Evolutionary conservation across 164 flowering plant genomes (phyloP).

Genomic region (Tinospora cordifolia): DNA sequence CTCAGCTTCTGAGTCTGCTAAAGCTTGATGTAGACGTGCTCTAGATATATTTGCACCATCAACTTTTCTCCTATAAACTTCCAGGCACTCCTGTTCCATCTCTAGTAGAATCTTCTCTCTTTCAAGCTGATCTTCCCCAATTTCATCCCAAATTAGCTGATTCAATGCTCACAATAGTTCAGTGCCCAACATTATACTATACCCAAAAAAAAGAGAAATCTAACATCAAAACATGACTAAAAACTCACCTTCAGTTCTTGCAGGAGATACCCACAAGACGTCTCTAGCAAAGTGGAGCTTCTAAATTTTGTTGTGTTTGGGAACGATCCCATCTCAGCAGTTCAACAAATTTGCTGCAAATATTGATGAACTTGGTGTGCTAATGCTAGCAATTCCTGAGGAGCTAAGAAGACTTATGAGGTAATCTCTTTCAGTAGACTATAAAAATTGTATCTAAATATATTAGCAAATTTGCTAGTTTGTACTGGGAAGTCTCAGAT

Average conservation of each 20-base stretch:
- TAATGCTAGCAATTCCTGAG: neutral
- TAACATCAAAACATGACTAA: neutral
- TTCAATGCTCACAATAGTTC: neutral
- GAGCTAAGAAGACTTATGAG: too few relatives aligned
- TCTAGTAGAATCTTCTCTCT: slow-evolving; percentile 72
- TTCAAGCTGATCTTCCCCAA: slow-evolving; percentile 71
- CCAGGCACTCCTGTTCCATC: slow-evolving; percentile 79
- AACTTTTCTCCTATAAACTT: slow-evolving; percentile 77
- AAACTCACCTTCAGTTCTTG: slow-evolving; percentile 71
- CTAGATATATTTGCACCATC: slow-evolving; percentile 71
- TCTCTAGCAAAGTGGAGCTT: slow-evolving; percentile 48
- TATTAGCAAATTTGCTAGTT: slow-evolving; percentile 7
- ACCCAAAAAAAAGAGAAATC: neutral
- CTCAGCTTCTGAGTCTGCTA: slow-evolving; percentile 88
- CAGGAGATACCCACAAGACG: slow-evolving; percentile 82
- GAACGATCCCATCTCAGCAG: slow-evolving; percentile 35
- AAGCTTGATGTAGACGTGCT: slow-evolving; percentile 72
- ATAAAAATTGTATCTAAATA: neutral
- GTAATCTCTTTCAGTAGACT: neutral
- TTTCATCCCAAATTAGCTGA: slow-evolving; percentile 95
- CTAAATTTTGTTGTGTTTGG: slow-evolving; percentile 34
- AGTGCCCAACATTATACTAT: neutral
- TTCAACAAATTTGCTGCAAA: neutral
- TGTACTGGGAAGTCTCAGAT: slow-evolving; percentile 25
- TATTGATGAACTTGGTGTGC: neutral